Evolutionary conservation across 129 eudicot species (phyloP).

Genomic region (Lonicera japonica): DNA sequence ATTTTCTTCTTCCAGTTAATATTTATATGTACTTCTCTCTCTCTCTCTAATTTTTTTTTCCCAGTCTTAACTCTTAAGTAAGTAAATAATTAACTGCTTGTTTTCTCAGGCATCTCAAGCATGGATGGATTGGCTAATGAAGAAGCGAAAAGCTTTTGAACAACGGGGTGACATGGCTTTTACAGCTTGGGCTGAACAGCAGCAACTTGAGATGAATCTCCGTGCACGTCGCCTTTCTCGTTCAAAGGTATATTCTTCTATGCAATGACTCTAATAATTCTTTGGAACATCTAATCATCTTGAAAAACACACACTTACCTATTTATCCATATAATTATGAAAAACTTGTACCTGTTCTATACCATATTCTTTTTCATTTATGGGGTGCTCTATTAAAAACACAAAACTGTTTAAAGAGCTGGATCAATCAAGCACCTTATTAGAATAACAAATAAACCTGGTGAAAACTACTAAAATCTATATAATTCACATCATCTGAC

Average conservation of each 20-base stretch:
- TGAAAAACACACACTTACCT: background rate
- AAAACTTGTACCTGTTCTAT: background rate
- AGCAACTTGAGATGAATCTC: constrained; percentile 76
- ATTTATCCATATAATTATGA: background rate
- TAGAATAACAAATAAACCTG: too few relatives aligned
- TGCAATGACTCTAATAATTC: background rate
- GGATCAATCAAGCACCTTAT: too few relatives aligned
- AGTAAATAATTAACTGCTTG: too few relatives aligned
- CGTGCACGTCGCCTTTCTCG: constrained; percentile 96
- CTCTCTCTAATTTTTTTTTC: too few relatives aligned
- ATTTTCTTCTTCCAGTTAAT: too few relatives aligned
- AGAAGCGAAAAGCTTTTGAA: constrained; percentile 91
- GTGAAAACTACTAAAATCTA: too few relatives aligned
- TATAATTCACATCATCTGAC: too few relatives aligned
- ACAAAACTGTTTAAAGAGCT: too few relatives aligned
- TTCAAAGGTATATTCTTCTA: constrained; percentile 57
- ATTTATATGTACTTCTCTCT: too few relatives aligned
- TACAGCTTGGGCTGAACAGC: constrained; percentile 99
- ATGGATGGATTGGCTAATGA: constrained; percentile 98
- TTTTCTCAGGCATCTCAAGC: constrained; percentile 83
- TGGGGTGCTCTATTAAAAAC: too few relatives aligned
- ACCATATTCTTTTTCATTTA: background rate
- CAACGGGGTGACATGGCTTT: constrained; percentile 98
- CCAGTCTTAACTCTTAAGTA: too few relatives aligned
- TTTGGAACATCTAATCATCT: background rate